A percentile compares a stretch with the other conserved stretches of the same genome.
Conservation (phyloP, 1,284 basidiomycete species). For the Naganishia sp. region DNA sequence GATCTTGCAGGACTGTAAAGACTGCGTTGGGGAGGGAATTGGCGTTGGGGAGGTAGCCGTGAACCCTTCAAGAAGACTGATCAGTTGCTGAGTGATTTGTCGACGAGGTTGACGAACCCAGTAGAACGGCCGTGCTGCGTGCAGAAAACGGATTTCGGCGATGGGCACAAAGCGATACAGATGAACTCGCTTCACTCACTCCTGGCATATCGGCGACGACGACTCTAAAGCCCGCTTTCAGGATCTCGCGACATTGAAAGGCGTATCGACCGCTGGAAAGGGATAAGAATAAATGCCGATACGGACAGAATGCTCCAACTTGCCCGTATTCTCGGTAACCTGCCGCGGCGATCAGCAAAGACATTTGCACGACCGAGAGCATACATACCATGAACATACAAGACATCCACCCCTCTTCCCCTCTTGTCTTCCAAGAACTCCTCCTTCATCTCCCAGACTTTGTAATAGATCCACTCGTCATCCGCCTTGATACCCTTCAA, state of each 20-base stretch:
- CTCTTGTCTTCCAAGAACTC: constrained; percentile 38
- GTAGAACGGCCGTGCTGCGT: constrained; percentile 52
- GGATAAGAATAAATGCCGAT: background rate
- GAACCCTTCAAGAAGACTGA: background rate
- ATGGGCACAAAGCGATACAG: background rate
- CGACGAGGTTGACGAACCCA: constrained; percentile 39
- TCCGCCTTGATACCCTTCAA: constrained; percentile 40
- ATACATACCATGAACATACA: constrained; percentile 51
- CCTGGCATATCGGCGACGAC: constrained; percentile 58
- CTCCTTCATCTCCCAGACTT: constrained; percentile 47
- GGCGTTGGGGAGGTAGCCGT: constrained; percentile 10
- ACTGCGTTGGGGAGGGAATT: constrained; percentile 16
- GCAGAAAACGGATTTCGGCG: background rate
- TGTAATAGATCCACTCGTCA: constrained; percentile 52
- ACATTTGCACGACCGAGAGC: background rate
- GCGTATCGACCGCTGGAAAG: constrained; percentile 46
- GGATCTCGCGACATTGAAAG: constrained; percentile 53
- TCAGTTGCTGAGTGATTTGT: background rate
- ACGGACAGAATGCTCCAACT: background rate
- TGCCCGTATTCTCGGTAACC: constrained; percentile 28
- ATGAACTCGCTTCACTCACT: constrained; percentile 44
- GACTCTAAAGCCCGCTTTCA: constrained; percentile 56
- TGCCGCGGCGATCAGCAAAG: background rate
- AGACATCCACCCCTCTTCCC: constrained; percentile 44
- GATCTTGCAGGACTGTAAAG: constrained; percentile 20